phyloP scores from a whole-genome alignment of 805 yeast species.

The Sugiyamaella americana region DNA sequence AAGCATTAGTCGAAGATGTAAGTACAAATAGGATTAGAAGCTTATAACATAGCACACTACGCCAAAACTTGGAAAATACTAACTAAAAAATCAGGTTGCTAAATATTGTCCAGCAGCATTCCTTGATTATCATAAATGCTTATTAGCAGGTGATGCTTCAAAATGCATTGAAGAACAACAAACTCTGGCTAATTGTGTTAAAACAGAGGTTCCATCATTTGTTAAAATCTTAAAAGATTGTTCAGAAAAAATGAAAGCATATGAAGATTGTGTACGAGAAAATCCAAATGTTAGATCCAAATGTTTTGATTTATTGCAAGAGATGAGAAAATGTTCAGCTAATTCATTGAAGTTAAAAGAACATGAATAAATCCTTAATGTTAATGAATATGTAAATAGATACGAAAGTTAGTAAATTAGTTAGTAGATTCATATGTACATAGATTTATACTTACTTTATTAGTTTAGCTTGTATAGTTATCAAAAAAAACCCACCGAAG shows the following conservation, averaged over 20 bases:
- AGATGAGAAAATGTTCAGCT: conserved; percentile 61
- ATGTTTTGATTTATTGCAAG: conserved; percentile 49
- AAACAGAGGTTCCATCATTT: conserved; percentile 60
- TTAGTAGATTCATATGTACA: no score
- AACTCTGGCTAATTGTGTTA: conserved; percentile 57
- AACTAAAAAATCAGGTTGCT: conserved; percentile 43
- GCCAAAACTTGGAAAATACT: not conserved
- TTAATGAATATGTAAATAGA: no score
- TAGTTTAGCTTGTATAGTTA: no score
- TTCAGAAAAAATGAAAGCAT: conserved; percentile 48
- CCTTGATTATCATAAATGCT: conserved; percentile 66
- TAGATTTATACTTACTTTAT: no score
- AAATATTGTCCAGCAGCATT: conserved; percentile 69
- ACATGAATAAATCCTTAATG: no score
- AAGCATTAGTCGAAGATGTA: conserved; percentile 67
- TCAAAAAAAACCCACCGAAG: not conserved
- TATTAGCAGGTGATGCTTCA: conserved; percentile 48
- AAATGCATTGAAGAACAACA: conserved; percentile 51
- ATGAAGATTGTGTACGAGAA: conserved; percentile 57
- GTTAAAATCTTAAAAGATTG: conserved; percentile 62
- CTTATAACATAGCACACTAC: not conserved
- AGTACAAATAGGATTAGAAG: no score
- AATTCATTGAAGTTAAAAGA: conserved; percentile 24
- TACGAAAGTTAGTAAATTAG: no score
- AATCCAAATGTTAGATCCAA: conserved; percentile 41